Base-by-base conservation (phyloP, 2,329 filamentous ascomycete species). In the Acrodontium crateriforme region DNA sequence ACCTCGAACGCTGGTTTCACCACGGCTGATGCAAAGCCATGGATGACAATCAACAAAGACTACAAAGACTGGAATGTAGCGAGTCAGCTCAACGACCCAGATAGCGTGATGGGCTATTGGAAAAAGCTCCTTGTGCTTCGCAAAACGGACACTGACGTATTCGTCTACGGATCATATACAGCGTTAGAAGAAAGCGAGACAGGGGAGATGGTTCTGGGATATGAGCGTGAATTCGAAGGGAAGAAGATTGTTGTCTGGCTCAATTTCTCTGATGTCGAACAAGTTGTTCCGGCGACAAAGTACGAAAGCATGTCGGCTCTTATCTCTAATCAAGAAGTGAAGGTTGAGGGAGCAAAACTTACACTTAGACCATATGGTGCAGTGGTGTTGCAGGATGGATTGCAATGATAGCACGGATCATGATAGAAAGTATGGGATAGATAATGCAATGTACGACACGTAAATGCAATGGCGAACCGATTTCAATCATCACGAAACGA, bases 31-130 rank as follows among this genome's bases (percentile, higher is more conserved):
- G 59, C 54, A 4, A 62, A 58, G 32, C 74, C 77, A 4, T 82
- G 77, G 78, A 80, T 81, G 66, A 62, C 65, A 9, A 63, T 72
- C 27, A 72, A 78, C 45, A 65, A 72, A 32, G 65, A 71, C 47
- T 74, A 71, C 47, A 48, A 46, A 2, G 47, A 55, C 6, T 58
- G 73, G 54, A 82, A 82, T 42, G 75, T 69, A 16, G 65, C 62
- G 2, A 42, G 54, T 1, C 70, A 78, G 46, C 45, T 59, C 3
- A 45, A 67, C 29, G 45, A 47, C 3, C 42, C 56, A 6, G 71
- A 67, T 5, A 36, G 36, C 3, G 62, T 73, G 11, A 67, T 74
- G 42, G 53, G 59, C 29, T 75, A 69, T 47, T 83, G 74, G 62
- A 62, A 66, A 12, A 21, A 35, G 21, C 32, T 41, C 33, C 27